Base-by-base conservation (phyloP, 257 asterid genomes). In the Datura wrightii region DNA sequence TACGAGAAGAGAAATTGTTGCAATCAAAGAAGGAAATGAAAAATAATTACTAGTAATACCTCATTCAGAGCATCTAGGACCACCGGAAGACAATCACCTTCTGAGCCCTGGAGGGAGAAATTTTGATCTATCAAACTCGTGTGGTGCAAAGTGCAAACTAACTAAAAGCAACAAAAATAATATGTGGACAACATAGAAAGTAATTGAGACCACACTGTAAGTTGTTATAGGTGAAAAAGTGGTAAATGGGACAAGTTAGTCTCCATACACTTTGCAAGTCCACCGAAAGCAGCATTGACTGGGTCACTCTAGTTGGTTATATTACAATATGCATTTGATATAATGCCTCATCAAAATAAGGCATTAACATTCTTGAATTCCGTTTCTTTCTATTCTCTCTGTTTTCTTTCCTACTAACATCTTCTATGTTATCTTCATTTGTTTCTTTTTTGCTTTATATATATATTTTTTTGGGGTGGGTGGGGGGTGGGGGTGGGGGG, bases 21-120 rank as follows among this genome's bases (percentile, higher is more conserved):
- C 59, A 74, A 74, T 74, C 13, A 24, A 48, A 48, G 42, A 11
- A 13, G 42, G 14, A 48, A 13, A 48, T 74, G 81, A 74, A 46
- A 72, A 62, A 14, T 11, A 53, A 76, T 18, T 52, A 83, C 82
- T 5, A 83, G 9, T 44, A 82, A 37, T 91, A 97, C 99, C 99
- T 97, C 99, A 86, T 95, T 92, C 88, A 97, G 90, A 86, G 99
- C 97, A 90, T 95, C 99, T 84, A 97, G 91, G 91, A 95, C 99
- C 86, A 92, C 95, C 42, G 99, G 99, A 86, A 97, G 90, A 89
- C 95, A 88, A 81, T 97, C 96, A 83, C 93, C 98, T 80, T 94
- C 98, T 79, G 99, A 90, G 74, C 92, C 99, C 99, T 97, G 85
- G 46, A 88, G 80, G 88, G 86, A 72, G 85, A 83, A 50, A 72